These are phyloP conservation scores for Trichosporon asahii DNA, from an alignment of 1,284 basidiomycete genomes.

Conservation along the genomic window DNA sequence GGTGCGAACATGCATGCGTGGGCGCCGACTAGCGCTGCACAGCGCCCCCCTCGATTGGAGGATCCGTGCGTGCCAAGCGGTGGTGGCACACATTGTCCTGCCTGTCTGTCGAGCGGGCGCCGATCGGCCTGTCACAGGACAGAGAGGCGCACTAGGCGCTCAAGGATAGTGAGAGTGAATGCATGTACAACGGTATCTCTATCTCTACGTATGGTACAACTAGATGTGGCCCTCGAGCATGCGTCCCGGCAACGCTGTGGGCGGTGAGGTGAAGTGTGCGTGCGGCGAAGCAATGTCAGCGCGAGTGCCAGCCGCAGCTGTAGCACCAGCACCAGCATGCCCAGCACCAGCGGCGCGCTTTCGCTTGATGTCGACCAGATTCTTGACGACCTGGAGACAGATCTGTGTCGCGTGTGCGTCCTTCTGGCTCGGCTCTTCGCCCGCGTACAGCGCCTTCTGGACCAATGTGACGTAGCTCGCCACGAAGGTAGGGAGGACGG, in stretches of 20 bases:
- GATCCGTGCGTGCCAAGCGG: background rate
- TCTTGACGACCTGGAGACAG: constrained; percentile 60
- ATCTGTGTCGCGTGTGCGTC: constrained; percentile 67
- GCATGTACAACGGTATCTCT: background rate
- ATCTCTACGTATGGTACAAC: background rate
- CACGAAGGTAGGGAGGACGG: constrained; percentile 60
- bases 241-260: background rate
- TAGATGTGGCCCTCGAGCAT: background rate
- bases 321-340: too few species aligned
- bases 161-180: too few species aligned
- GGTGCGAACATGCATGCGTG: background rate
- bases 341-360: too few species aligned
- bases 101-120: too few species aligned
- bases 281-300: background rate
- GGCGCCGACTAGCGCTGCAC: background rate
- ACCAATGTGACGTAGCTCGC: constrained; percentile 71
- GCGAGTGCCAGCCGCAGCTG: too few species aligned
- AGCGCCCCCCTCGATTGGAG: background rate
- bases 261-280: background rate
- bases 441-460: constrained; percentile 67
- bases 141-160: too few species aligned
- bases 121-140: too few species aligned
- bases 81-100: background rate
- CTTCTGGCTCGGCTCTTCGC: constrained; percentile 62
- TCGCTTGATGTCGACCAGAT: constrained; percentile 11